Base-by-base conservation (phyloP, 192 early-diverging fungal genomes). In the Coemansia asiatica region DNA sequence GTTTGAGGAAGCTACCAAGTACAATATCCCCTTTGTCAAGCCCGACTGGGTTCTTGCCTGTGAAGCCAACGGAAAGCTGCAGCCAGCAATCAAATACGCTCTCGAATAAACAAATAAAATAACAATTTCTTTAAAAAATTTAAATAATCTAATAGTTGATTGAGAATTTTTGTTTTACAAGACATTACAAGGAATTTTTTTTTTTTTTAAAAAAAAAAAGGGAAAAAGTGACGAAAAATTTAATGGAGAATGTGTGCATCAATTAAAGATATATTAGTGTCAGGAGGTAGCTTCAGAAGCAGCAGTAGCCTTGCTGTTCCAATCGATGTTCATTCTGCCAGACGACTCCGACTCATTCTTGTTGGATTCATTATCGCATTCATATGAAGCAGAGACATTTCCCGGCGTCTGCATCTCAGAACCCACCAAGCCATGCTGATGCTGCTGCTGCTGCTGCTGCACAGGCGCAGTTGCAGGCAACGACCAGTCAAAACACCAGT, bases 41-140 rank as follows among this genome's bases (percentile, higher is more conserved):
- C 94, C 95, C 19, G 94, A 96, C 72, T 99, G 96, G 90, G 79
- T 99, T 60, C 86, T 93, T 36, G 91, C 91, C 16, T 97, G 95
- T 75, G 92, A 95, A 63, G 84, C 86, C 57, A 89, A 93, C 61
- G 88, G 90, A 61, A 95, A 94, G 73, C 86, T 99, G 15, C 96
- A 98, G 83, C 83, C 83, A 6, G 83, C 83, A 2, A 81, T 81
- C 31, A 75, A 81, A 54, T 81, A 69, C 29, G 60, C 72, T 25
- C 44, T 81, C 23, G 69, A 75, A 13, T 69, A 35, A 51, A 47
- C 6, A 47, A 47, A 47, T 9, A 47, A 3, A n/a, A 15, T 6
- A 48, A 8, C 31, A 8, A 6, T 33, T 33, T 33, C 15, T 44
- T 44, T 9, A 9, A 3, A 16, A 44, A 44, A 44, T n/a, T n/a